These are phyloP conservation scores for Monoraphidium neglectum DNA, from an alignment of 139 green algal genomes.

Conservation along the genomic window DNA sequence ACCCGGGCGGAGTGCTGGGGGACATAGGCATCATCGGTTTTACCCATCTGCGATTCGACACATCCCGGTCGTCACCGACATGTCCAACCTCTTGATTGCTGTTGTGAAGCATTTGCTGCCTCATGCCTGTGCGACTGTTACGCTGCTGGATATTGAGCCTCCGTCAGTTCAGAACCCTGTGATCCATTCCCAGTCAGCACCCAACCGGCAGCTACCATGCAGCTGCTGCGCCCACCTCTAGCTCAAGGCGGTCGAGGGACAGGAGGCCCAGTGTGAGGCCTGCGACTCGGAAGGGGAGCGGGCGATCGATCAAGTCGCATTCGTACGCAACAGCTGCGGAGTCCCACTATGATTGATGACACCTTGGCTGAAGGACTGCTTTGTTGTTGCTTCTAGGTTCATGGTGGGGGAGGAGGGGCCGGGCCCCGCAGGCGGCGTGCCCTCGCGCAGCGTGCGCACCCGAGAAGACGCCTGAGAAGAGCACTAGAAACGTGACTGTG, in stretches of 20 bases:
- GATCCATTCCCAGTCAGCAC: not conserved
- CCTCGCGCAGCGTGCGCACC: too few species aligned
- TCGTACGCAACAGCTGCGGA: too few species aligned
- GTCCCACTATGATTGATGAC: too few species aligned
- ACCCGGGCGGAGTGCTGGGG: not conserved
- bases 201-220: not conserved
- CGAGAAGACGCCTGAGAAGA: conserved; percentile 27
- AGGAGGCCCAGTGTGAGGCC: conserved; percentile 83
- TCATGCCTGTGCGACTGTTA: not conserved
- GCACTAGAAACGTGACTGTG: conserved; percentile 12
- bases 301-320: too few species aligned
- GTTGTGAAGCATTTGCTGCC: not conserved
- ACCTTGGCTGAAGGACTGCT: too few species aligned
- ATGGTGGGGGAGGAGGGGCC: too few species aligned
- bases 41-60: not conserved
- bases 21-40: not conserved
- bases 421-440: too few species aligned
- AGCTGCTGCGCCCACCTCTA: conserved; percentile 38
- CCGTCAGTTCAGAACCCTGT: not conserved
- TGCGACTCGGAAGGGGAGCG: conserved; percentile 63
- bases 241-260: conserved; percentile 48
- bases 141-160: not conserved
- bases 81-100: not conserved
- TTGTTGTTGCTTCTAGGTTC: too few species aligned
- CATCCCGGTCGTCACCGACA: not conserved